Percentiles rank a stretch among this genome's conserved stretches.
Conservation (phyloP, 1,284 basidiomycete genomes). For the Ceratobasidium sp. region DNA sequence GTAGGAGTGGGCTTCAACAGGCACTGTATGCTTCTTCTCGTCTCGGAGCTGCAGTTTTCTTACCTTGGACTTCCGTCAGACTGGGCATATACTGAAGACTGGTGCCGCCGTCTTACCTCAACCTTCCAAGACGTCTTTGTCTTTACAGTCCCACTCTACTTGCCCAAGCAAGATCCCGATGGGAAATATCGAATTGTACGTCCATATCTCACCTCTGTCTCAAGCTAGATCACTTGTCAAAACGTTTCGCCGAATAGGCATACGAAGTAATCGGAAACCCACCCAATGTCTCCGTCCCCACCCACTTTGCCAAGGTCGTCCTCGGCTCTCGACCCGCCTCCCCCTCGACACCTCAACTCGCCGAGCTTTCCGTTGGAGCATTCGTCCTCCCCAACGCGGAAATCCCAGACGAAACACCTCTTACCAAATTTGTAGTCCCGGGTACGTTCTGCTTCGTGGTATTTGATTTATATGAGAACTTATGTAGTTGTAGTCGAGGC, state of each 20-base stretch:
- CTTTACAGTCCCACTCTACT: conserved; percentile 97
- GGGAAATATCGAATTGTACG: conserved; percentile 95
- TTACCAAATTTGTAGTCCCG: conserved; percentile 83
- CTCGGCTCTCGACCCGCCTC: conserved; percentile 80
- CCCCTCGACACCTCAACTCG: conserved; percentile 72
- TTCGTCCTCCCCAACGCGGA: conserved; percentile 92
- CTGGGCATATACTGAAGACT: conserved; percentile 97
- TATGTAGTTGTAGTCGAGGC: conserved; percentile 70
- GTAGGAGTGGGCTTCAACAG: conserved; percentile 98
- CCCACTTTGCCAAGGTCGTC: conserved; percentile 98
- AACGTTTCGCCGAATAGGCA: conserved; percentile 60
- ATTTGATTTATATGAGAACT: not conserved
- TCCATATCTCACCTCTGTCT: conserved; percentile 18
- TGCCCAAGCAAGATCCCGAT: conserved; percentile 84
- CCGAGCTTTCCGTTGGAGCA: conserved; percentile 87
- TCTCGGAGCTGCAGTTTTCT: not conserved
- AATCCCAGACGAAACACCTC: conserved; percentile 84
- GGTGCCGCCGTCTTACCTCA: conserved; percentile 88
- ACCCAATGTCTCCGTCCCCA: conserved; percentile 91
- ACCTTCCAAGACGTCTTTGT: conserved; percentile 94
- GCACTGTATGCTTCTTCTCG: conserved; percentile 72
- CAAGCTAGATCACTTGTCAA: no score
- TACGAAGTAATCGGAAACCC: conserved; percentile 95
- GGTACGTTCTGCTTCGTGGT: conserved; percentile 60
- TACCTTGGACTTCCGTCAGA: conserved; percentile 60